A percentile compares a stretch with the other conserved stretches of the same genome.
Evolutionary conservation across 1,284 basidiomycete species (phyloP).

Genomic region (Ustanciosporium gigantosporum): DNA sequence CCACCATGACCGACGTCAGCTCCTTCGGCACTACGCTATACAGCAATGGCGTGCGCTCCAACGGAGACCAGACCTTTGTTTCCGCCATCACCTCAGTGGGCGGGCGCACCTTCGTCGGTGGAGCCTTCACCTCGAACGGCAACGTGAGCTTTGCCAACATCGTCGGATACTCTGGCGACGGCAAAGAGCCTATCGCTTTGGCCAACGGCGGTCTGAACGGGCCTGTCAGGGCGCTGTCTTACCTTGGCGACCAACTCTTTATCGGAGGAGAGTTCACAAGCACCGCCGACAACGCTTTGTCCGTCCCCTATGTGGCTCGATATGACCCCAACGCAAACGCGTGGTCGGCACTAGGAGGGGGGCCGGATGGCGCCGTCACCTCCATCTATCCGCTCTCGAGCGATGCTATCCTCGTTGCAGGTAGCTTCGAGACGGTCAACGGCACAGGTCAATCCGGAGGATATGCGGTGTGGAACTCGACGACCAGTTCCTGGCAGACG

Average conservation of each 20-base stretch:
- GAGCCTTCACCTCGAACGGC: conserved; percentile 70
- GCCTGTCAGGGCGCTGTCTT: conserved; percentile 45
- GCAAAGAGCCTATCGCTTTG: conserved; percentile 62
- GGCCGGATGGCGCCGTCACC: conserved; percentile 76
- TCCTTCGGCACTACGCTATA: conserved; percentile 69
- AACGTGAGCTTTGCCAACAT: conserved; percentile 72
- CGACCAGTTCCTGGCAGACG: conserved; percentile 69
- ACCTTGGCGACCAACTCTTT: conserved; percentile 66
- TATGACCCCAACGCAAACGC: conserved; percentile 73
- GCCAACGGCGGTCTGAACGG: conserved; percentile 61
- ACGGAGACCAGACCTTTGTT: conserved; percentile 58
- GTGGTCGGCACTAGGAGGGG: conserved; percentile 75
- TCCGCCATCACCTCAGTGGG: conserved; percentile 65
- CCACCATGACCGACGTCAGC: conserved; percentile 74
- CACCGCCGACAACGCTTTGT: conserved; percentile 68
- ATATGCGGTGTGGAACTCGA: conserved; percentile 77
- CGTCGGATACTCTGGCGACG: conserved; percentile 70
- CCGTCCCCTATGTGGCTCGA: conserved; percentile 67
- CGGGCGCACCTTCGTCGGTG: conserved; percentile 73
- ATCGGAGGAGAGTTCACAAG: conserved; percentile 83
- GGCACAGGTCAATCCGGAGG: conserved; percentile 67
- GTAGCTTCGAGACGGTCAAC: conserved; percentile 72
- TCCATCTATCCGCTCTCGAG: conserved; percentile 66
- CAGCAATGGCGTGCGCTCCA: conserved; percentile 53
- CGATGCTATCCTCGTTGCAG: conserved; percentile 70